Base-by-base conservation (phyloP, 78 protist genomes). In the Emiliania huxleyi region DNA sequence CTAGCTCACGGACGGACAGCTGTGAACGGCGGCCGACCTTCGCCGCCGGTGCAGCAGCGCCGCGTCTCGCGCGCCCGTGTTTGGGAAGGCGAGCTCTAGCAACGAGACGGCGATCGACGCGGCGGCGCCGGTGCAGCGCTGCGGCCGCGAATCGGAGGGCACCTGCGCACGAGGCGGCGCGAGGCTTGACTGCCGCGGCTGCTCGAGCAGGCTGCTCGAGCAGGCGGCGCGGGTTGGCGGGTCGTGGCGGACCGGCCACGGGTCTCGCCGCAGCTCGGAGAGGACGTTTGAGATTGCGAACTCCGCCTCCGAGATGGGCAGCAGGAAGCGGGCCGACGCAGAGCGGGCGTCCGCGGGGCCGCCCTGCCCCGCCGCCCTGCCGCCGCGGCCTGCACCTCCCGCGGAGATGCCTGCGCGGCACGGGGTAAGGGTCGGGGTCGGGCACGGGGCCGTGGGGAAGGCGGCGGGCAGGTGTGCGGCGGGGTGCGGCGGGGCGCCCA, bases 81-180 rank as follows among this genome's bases (percentile, higher is more conserved):
- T 77, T 1, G 87, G 87, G 12, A 40, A 37, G 33, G 92, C 1
- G 40, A 92, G 0, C 81, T 95, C 97, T 25, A 96, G 45, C 23
- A 98, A 95, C 69, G 97, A 93, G 37, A 92, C 93, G 48, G 99
- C 99, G 22, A 97, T 96, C 19, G 97, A 87, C 38, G 98, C 94
- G 35, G 99, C 99, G 43, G 91, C 95, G 87, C 99, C 99, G 5
- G 99, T 97, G 44, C 97, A 46, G 48, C 99, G 87, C 46, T 35
- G 87, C 87, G 87, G 48, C 12, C 83, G 83, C 33, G 11, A 21
- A 3, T 62, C 75, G 37, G n/a, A 23, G n/a, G 75, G 75, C 75
- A 62, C 55, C 55, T 48, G 55, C 55, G 55, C n/a, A n/a, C n/a
- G n/a, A n/a, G n/a, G n/a, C n/a, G n/a, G n/a, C n/a, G n/a, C n/a